phyloP scores from a whole-genome alignment of 2,329 filamentous ascomycete genomes.

The Tolypocladium pustulatum region DNA sequence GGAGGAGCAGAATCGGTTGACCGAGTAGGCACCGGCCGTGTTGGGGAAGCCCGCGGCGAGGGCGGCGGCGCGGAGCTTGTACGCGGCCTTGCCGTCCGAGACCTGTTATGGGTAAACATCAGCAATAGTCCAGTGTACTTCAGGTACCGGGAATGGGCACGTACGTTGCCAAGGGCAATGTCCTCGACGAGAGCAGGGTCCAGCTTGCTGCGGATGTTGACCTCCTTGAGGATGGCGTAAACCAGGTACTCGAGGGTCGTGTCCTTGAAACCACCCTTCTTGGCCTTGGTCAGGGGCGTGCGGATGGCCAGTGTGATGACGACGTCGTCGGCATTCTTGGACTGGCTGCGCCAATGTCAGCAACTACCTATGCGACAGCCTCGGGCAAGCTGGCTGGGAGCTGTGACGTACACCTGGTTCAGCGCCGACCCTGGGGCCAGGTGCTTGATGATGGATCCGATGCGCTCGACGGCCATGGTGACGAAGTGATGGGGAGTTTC shows the following conservation, averaged over 20 bases:
- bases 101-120: constrained; percentile 40
- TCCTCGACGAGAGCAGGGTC: constrained; percentile 79
- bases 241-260: constrained; percentile 79
- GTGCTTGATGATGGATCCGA: constrained; percentile 81
- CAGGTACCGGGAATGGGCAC: neutral
- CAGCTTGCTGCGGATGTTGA: constrained; percentile 60
- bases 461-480: constrained; percentile 72
- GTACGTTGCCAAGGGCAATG: constrained; percentile 83
- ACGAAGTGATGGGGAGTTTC: neutral
- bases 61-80: constrained; percentile 80
- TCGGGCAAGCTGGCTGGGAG: neutral
- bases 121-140: constrained; percentile 1
- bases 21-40: constrained; percentile 67
- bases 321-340: constrained; percentile 90
- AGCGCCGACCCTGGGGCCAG: constrained; percentile 64
- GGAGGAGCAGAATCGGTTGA: constrained; percentile 97
- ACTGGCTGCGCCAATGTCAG: constrained; percentile 46
- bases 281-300: constrained; percentile 78
- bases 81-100: constrained; percentile 74
- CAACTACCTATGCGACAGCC: neutral
- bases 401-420: constrained; percentile 58
- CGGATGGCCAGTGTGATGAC: constrained; percentile 90
- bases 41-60: constrained; percentile 91
- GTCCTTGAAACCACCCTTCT: constrained; percentile 93
- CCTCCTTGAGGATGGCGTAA: constrained; percentile 71